These are phyloP conservation scores for Acanthamoeba triangularis DNA, from an alignment of 208 protist species.

Conservation along the genomic window DNA sequence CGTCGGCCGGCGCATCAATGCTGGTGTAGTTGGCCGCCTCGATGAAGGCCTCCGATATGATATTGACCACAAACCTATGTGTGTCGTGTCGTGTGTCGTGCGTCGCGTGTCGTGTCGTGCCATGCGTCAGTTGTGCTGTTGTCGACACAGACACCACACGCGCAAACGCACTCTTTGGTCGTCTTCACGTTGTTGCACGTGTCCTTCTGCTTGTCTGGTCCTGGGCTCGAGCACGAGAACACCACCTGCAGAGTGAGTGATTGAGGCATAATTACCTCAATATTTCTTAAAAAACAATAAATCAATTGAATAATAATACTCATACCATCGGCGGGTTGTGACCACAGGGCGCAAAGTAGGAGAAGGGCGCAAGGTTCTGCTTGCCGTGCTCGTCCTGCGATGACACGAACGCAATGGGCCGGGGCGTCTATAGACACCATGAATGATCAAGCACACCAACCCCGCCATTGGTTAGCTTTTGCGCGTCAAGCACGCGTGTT, in stretches of 20 bases:
- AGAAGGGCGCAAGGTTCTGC: constrained; percentile 35
- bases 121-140: not conserved
- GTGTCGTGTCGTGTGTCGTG: not conserved
- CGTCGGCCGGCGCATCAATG: not conserved
- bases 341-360: constrained; percentile 21
- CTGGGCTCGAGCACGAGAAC: not conserved
- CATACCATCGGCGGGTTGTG: constrained; percentile 45
- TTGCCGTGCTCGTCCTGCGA: constrained; percentile 17
- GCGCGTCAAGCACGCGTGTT: not conserved
- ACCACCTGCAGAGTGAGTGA: not conserved
- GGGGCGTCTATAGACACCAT: not conserved
- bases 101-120: no score
- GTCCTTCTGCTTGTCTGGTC: not conserved
- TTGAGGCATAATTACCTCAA: no score
- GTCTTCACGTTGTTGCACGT: constrained; percentile 4
- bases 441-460: not conserved
- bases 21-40: constrained; percentile 50
- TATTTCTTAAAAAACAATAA: no score
- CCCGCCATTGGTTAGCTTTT: not conserved
- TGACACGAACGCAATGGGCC: constrained; percentile 15
- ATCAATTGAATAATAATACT: not conserved
- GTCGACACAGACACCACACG: not conserved
- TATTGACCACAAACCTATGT: constrained; percentile 21
- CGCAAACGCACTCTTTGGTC: constrained; percentile 11
- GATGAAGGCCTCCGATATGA: constrained; percentile 36